phyloP scores from a whole-genome alignment of 1,284 basidiomycete genomes.

The Exobasidium rhododendri region DNA sequence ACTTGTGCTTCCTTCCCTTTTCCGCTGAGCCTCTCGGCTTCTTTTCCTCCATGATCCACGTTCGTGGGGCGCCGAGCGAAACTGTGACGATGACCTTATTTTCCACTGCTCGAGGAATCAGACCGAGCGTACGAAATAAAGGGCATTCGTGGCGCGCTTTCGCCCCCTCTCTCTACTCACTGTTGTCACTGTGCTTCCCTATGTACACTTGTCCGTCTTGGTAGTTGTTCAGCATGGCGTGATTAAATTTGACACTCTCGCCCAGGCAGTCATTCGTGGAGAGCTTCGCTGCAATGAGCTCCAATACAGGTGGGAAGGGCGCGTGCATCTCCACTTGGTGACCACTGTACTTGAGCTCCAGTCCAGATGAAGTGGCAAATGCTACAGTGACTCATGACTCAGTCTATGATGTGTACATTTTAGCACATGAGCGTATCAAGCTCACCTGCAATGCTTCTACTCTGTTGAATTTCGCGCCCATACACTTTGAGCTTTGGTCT shows the following conservation, averaged over 20 bases:
- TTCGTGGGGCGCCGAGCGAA: conserved; percentile 59
- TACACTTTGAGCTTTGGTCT: conserved; percentile 61
- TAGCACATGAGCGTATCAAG: background rate
- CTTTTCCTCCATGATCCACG: conserved; percentile 57
- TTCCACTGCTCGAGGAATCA: conserved; percentile 18
- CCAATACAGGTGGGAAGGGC: conserved; percentile 57
- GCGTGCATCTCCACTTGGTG: conserved; percentile 55
- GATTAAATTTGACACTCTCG: conserved; percentile 58
- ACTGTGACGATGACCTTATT: conserved; percentile 60
- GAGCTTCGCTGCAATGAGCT: conserved; percentile 56
- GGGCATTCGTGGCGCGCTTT: background rate
- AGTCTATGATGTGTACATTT: too few relatives aligned
- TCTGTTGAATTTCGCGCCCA: conserved; percentile 59
- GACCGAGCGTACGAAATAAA: background rate
- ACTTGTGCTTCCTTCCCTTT: conserved; percentile 29
- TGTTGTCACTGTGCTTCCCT: conserved; percentile 56
- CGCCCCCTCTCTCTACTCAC: conserved; percentile 27
- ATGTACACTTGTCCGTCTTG: conserved; percentile 60
- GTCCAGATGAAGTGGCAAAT: conserved; percentile 56
- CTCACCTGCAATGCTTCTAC: conserved; percentile 55
- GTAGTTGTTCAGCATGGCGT: conserved; percentile 61
- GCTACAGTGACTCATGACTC: too few relatives aligned
- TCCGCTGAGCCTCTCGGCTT: conserved; percentile 4
- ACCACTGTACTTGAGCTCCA: conserved; percentile 57
- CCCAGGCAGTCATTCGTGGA: conserved; percentile 54